Evolutionary conservation across 1,139 yeast genomes (phyloP).

Genomic region (Kodamaea sp.): DNA sequence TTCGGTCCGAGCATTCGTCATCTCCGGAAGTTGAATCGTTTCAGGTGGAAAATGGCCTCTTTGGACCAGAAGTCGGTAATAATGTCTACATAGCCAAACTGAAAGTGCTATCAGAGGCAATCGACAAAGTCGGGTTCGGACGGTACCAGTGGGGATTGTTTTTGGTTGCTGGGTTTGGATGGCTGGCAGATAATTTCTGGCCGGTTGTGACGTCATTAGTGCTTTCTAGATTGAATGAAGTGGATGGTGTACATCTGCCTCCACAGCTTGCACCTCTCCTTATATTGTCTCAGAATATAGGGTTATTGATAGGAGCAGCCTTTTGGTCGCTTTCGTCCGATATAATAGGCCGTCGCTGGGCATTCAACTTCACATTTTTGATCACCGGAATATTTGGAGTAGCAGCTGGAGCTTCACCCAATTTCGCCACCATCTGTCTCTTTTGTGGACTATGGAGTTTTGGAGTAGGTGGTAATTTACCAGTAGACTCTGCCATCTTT

Average conservation of each 20-base stretch:
- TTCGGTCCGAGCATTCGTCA: too few relatives aligned
- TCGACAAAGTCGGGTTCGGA: conserved; percentile 46
- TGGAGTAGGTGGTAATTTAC: conserved; percentile 49
- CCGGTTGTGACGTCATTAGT: conserved; percentile 43
- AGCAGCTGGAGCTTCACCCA: conserved; percentile 42
- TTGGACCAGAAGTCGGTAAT: conserved; percentile 13
- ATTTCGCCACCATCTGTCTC: conserved; percentile 41
- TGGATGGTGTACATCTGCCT: conserved; percentile 42
- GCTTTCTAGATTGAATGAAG: conserved; percentile 35
- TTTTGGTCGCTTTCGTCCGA: conserved; percentile 46
- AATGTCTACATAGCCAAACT: conserved; percentile 35
- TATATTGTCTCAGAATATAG: conserved; percentile 45
- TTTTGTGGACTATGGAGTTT: conserved; percentile 45
- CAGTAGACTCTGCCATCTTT: conserved; percentile 46
- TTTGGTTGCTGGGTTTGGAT: conserved; percentile 46
- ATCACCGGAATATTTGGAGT: conserved; percentile 42
- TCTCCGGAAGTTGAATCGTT: too few relatives aligned
- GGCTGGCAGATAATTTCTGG: conserved; percentile 49
- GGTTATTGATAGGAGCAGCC: conserved; percentile 43
- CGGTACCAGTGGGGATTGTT: conserved; percentile 41
- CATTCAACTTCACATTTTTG: conserved; percentile 43
- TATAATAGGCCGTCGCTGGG: conserved; percentile 46
- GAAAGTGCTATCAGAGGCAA: conserved; percentile 34
- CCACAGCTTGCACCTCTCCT: conserved; percentile 36
- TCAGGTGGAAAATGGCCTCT: conserved; percentile 8